Evolutionary conservation across 2,329 filamentous ascomycete species (phyloP), one percentile per base, ranked within the genome.

Genomic region (Diplodia intermedia): DNA sequence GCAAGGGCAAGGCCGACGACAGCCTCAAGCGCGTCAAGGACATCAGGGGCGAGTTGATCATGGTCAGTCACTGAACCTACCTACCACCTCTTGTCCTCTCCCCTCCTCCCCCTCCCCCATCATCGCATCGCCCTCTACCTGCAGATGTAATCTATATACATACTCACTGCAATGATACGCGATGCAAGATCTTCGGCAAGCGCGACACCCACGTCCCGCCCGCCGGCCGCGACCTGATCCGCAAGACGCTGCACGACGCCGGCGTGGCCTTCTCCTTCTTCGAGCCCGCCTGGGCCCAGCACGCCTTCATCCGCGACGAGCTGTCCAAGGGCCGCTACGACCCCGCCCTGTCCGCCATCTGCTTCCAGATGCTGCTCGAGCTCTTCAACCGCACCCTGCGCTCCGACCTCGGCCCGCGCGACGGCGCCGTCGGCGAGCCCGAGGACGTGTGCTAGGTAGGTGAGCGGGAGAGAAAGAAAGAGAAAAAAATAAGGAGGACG

Each of bases 301-400:
- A 97, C 82, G 94, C 94, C 5, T 97, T 97, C 77, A 96, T 97
- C 77, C 86, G 94, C 20, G 94, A 97, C 75, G 94, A 97, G 82
- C 83, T 95, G 69, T 93, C 91, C 79, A 97, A 97, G 81, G 94
- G 93, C n/a, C 86, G 94, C 31, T 97, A 97, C 75, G 94, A 97
- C 77, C 92, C 94, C 0, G 92, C 91, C 23, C 85, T 97, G 68
- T 89, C 89, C 4, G 94, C 93, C 76, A 87, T 94, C 43, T 97
- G 94, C 82, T 97, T 97, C 76, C 92, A 97, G 83, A 90, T 97
- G 79, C 80, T 97, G 73, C 83, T 95, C 18, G 94, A 97, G 82
- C 75, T 97, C 69, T 97, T 97, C 79, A 89, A 88, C 0, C 84
- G 94, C 26, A 89, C 87, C 0, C 80, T 97, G 76, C 92, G 91